Evolutionary conservation across 2,329 filamentous ascomycete genomes (phyloP), one percentile per base, ranked within the genome.

Genomic region (Ophiostoma novo-ulmi): DNA sequence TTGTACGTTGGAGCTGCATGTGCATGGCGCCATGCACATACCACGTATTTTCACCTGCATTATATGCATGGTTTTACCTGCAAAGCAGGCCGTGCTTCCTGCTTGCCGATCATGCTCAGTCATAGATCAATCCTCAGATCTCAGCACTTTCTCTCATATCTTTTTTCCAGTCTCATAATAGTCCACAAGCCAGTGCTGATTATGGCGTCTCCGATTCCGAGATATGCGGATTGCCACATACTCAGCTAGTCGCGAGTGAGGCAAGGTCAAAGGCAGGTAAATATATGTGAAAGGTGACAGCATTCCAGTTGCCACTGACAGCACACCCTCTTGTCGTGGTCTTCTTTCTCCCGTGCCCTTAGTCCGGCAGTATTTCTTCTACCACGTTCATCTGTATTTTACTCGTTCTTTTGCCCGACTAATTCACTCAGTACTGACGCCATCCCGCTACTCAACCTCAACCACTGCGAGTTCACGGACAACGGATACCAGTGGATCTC

Each of bases 401-500:
- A 5, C 55, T 14, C 7, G n/a, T 22, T 61, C 55, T 31, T 61
- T 55, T 31, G 31, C 48, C 20, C 17, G 6, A 5, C 13, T 3
- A 44, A 44, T 44, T 44, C 4, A 48, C 17, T 48, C 31, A 2
- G 44, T 5, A 48, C 17, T 20, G 17, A 26, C 26, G 26, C 26
- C 26, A 26, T 1, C 44, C 44, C 5, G 5, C 44, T 5, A 20
- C 44, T 20, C 44, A 48, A 58, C 52, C 52, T 13, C n/a, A 26
- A 58, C 52, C 31, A 14, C 52, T 26, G 13, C n/a, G 8, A 26
- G 11, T 3, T 26, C 22, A 58, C 52, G 52, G n/a, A 58, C 52
- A 58, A 58, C 52, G 52, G 52, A 58, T 58, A 58, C 52, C 22
- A 58, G 52, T 58, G 52, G 52, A 58, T 58, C 52, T 58, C 52